A percentile compares a stretch with the other conserved stretches of the same genome.
Evolutionary conservation across 495 filamentous ascomycete genomes (phyloP).

Genomic region (Trichoderma virens): DNA sequence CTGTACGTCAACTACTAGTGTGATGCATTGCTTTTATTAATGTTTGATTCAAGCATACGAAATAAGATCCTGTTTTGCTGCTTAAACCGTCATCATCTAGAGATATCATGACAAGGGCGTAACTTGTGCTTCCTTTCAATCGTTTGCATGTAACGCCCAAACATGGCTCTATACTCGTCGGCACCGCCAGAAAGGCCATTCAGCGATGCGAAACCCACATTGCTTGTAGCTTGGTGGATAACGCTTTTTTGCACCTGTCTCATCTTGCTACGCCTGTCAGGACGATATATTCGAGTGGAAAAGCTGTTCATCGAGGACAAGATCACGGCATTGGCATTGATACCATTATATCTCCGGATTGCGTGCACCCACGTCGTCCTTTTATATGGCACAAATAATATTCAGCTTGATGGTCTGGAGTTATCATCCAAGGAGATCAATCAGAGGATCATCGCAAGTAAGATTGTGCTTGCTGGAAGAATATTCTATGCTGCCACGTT

Average conservation of each 20-base stretch:
- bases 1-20: neutral
- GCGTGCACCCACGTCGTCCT: slow-evolving; percentile 63
- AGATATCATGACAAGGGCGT: neutral
- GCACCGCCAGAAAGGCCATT: slow-evolving; percentile 41
- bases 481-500: slow-evolving; percentile 50
- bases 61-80: neutral
- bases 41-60: neutral
- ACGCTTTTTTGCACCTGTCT: slow-evolving; percentile 58
- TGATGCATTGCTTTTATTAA: neutral
- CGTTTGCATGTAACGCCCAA: neutral
- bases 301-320: slow-evolving; percentile 66
- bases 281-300: slow-evolving; percentile 61
- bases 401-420: slow-evolving; percentile 18
- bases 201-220: slow-evolving; percentile 48
- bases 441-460: slow-evolving; percentile 38
- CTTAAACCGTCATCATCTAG: neutral
- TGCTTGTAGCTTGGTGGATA: slow-evolving; percentile 74
- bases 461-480: slow-evolving; percentile 41
- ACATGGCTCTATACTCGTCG: slow-evolving; percentile 25
- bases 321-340: slow-evolving; percentile 59
- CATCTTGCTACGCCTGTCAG: slow-evolving; percentile 55
- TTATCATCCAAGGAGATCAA: slow-evolving; percentile 27
- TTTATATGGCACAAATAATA: slow-evolving; percentile 68
- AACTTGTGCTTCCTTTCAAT: neutral
- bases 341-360: slow-evolving; percentile 63